These are phyloP conservation scores for Coemansia sp. DNA, from an alignment of 192 early-diverging fungal genomes.

Conservation along the genomic window DNA sequence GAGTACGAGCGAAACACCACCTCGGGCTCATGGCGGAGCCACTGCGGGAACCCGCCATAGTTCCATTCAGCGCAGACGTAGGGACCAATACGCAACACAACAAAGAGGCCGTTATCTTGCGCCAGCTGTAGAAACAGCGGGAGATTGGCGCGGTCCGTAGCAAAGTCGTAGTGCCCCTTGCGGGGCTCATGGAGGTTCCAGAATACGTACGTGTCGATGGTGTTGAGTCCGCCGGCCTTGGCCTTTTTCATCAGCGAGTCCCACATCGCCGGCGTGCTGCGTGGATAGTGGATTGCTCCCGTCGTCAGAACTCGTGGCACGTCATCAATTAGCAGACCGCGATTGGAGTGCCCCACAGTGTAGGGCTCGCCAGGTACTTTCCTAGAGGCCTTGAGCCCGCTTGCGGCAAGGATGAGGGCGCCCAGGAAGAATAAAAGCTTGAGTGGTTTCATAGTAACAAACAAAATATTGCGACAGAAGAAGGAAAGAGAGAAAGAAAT, in stretches of 20 bases:
- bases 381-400: background rate
- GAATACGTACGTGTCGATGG: conserved; percentile 66
- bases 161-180: conserved; percentile 58
- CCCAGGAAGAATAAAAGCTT: background rate
- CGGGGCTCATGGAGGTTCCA: conserved; percentile 64
- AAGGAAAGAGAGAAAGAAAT: background rate
- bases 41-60: conserved; percentile 61
- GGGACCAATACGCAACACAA: conserved; percentile 61
- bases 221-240: conserved; percentile 56
- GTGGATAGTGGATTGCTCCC: conserved; percentile 62
- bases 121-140: conserved; percentile 55
- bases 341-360: conserved; percentile 30
- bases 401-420: background rate
- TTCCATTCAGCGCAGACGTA: conserved; percentile 64
- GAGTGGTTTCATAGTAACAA: background rate
- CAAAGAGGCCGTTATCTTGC: conserved; percentile 50
- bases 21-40: conserved; percentile 54
- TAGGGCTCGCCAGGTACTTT: conserved; percentile 33
- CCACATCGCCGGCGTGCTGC: conserved; percentile 60
- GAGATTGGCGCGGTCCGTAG: conserved; percentile 55
- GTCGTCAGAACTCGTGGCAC: conserved; percentile 40
- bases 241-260: conserved; percentile 54
- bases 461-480: background rate
- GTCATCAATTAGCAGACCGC: conserved; percentile 42
- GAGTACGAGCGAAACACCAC: conserved; percentile 56